Evolutionary conservation across 2,329 filamentous ascomycete species (phyloP), one percentile per base, ranked within the genome.

Genomic region (Fusarium succisae): DNA sequence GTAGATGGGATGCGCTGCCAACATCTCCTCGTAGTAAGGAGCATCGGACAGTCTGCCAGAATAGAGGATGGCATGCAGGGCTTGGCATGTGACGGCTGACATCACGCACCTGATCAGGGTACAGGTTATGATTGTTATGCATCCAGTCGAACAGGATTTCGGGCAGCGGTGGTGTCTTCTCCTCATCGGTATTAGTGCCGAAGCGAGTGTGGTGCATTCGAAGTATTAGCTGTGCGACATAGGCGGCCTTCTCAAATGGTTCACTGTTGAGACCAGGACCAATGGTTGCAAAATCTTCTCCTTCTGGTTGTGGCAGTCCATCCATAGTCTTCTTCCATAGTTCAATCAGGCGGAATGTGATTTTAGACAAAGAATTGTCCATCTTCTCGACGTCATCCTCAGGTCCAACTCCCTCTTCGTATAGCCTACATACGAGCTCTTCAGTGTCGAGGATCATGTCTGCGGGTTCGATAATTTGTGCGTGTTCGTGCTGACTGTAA

Each of bases 121-220:
- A 93, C 32, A 92, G 88, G 71, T 93, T 91, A 79, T 98, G 94
- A 78, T 94, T 89, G 22, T 87, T 86, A 62, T 93, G 88, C 73
- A 97, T 86, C 96, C 96, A 98, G 77, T 93, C 89, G 70, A 98
- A 91, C 20, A 98, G 85, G 22, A 95, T 88, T 78, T 92, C 91
- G 2, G 96, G 94, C 24, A 97, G 85, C 1, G 93, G 88, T 5
- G 86, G 86, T 4, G 80, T 79, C 74, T 85, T 83, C 38, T 81
- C 82, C 14, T 83, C 80, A 38, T 82, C 82, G 17, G 77, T 79
- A 28, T 83, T 78, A 43, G 75, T 81, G 22, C 83, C 78, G 67
- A 86, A 86, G 20, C 88, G 84, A 15, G 87, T 88, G 82, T 98
- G 94, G 76, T 95, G 92, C 63, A 98, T 89, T 70, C 91, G 91